Evolutionary conservation across 2,329 filamentous ascomycete species (phyloP).

Genomic region (Aulographum hederae): DNA sequence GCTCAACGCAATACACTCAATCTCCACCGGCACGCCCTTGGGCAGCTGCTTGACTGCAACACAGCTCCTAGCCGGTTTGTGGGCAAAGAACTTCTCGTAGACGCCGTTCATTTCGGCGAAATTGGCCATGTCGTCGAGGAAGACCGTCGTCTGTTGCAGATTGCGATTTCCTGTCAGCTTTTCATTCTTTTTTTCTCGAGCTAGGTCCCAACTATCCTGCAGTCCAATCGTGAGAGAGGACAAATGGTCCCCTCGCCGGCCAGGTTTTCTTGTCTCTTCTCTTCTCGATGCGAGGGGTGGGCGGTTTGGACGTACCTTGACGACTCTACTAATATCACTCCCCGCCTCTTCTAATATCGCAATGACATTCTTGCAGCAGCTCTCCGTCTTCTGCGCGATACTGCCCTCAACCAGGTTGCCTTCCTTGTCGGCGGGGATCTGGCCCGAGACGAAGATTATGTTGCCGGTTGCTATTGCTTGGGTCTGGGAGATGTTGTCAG

Average conservation of each 20-base stretch:
- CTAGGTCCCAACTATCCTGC: not conserved
- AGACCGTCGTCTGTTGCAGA: conserved; percentile 39
- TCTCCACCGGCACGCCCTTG: conserved; percentile 73
- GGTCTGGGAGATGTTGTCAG: conserved; percentile 12
- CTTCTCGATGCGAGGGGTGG: not conserved
- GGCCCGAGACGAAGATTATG: conserved; percentile 53
- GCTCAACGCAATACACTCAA: conserved; percentile 70
- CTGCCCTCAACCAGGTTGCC: conserved; percentile 43
- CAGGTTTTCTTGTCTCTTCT: not conserved
- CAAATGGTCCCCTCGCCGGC: not conserved
- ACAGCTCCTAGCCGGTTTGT: conserved; percentile 77
- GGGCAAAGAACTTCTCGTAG: conserved; percentile 64
- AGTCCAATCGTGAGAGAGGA: not conserved
- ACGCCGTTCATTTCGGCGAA: conserved; percentile 77
- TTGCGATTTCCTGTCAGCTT: too few species aligned
- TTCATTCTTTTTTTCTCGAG: not conserved
- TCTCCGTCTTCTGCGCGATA: conserved; percentile 50
- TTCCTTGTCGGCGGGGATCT: conserved; percentile 53
- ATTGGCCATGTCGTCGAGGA: conserved; percentile 78
- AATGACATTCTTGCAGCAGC: conserved; percentile 62
- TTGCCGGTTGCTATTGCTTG: conserved; percentile 52
- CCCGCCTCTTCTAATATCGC: conserved; percentile 71
- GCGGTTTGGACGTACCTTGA: conserved; percentile 68
- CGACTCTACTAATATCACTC: conserved; percentile 58
- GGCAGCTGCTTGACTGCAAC: conserved; percentile 81